Evolutionary conservation across 2,329 filamentous ascomycete genomes (phyloP).

Genomic region (Cercospora sp.): DNA sequence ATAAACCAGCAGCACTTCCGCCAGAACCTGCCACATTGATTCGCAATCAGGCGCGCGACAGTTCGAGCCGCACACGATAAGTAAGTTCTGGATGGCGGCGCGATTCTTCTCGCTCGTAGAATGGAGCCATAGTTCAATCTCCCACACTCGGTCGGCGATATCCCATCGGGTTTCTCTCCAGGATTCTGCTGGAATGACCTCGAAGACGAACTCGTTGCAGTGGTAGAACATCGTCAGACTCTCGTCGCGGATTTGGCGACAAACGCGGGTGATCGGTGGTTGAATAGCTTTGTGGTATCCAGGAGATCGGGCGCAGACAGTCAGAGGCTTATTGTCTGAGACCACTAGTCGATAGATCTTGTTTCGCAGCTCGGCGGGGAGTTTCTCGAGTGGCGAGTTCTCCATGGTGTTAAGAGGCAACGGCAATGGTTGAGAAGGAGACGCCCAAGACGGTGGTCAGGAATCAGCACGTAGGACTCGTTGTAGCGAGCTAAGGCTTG

Average conservation of each 20-base stretch:
- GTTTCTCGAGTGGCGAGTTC: background rate
- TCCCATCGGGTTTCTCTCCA: no score
- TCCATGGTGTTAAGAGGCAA: background rate
- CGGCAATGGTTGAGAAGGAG: no score
- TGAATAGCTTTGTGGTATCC: background rate
- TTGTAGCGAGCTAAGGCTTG: background rate
- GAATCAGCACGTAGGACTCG: background rate
- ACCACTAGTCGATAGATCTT: background rate
- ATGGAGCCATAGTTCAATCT: background rate
- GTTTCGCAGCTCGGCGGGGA: constrained; percentile 1
- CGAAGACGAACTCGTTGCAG: background rate
- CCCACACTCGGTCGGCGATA: background rate
- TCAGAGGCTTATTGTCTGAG: background rate
- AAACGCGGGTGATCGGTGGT: background rate
- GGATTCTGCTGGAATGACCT: background rate
- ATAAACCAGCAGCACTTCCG: background rate
- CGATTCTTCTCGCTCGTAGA: background rate
- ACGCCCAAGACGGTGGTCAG: no score
- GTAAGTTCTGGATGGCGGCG: background rate
- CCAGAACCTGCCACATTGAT: background rate
- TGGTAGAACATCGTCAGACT: background rate
- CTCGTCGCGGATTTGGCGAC: background rate
- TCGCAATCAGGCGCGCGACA: background rate
- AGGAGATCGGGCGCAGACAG: background rate
- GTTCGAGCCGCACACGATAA: background rate